phyloP scores from a whole-genome alignment of 1,139 yeast species.

The Suhomyces coccinellae region DNA sequence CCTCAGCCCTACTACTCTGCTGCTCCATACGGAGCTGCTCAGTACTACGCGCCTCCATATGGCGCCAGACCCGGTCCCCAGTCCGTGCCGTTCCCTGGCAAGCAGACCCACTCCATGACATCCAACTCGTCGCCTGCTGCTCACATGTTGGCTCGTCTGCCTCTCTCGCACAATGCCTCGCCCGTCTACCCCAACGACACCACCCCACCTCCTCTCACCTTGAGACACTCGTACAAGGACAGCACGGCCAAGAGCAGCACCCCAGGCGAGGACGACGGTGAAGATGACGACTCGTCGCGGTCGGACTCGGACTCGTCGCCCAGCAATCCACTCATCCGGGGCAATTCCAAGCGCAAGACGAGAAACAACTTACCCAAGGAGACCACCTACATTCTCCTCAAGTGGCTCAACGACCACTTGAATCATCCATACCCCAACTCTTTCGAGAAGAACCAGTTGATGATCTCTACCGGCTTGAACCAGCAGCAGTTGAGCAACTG shows the following conservation, averaged over 20 bases:
- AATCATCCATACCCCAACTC: constrained; percentile 95
- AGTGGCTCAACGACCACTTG: constrained; percentile 82
- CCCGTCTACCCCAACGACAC: constrained; percentile 16
- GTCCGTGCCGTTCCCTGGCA: background rate
- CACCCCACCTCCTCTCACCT: constrained; percentile 16
- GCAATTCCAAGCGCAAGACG: constrained; percentile 40
- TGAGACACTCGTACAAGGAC: constrained; percentile 11
- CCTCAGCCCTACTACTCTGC: constrained; percentile 5
- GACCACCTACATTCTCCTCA: constrained; percentile 76
- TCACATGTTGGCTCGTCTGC: constrained; percentile 13
- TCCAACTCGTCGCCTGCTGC: background rate
- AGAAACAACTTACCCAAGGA: constrained; percentile 85
- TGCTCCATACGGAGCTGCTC: constrained; percentile 1
- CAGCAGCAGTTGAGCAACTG: constrained; percentile 92
- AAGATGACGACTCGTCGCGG: constrained; percentile 9
- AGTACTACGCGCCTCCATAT: constrained; percentile 6
- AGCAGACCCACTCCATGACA: background rate
- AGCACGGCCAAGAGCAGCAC: constrained; percentile 2
- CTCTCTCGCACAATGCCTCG: constrained; percentile 17
- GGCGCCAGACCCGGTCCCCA: constrained; percentile 5
- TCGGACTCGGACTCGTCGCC: constrained; percentile 10
- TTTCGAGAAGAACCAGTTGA: constrained; percentile 78
- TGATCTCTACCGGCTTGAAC: constrained; percentile 81
- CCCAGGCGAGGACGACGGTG: constrained; percentile 9
- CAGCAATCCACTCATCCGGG: constrained; percentile 7